Evolutionary conservation across 2,329 filamentous ascomycete species (phyloP).

Genomic region (Malbranchea cinnamomea): DNA sequence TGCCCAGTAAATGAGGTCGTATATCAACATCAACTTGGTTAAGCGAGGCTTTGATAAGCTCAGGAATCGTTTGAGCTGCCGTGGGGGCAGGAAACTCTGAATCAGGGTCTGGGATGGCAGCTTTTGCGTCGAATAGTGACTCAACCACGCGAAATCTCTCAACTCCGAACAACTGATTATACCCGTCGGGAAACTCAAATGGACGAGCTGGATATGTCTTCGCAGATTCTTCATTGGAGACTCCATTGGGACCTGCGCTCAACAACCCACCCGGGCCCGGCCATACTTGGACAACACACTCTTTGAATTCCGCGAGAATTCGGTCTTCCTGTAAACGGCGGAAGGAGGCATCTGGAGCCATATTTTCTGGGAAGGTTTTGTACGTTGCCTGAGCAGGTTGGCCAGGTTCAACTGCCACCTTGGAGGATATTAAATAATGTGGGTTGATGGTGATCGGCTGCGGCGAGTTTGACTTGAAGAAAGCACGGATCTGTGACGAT

Average conservation of each 20-base stretch:
- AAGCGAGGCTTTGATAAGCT: slow-evolving; percentile 64
- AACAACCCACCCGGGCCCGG: slow-evolving; percentile 56
- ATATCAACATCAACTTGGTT: slow-evolving; percentile 78
- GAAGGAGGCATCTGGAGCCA: slow-evolving; percentile 53
- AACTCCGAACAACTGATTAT: slow-evolving; percentile 84
- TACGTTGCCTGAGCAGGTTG: slow-evolving; percentile 62
- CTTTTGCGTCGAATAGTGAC: slow-evolving; percentile 77
- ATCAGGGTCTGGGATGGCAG: slow-evolving; percentile 43
- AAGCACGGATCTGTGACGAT: slow-evolving; percentile 68
- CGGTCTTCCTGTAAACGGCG: slow-evolving; percentile 78
- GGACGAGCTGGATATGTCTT: slow-evolving; percentile 62
- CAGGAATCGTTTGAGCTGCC: slow-evolving; percentile 66
- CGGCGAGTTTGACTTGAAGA: slow-evolving; percentile 52
- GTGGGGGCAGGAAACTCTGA: slow-evolving; percentile 37
- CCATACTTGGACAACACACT: slow-evolving; percentile 92
- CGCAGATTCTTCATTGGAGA: slow-evolving; percentile 59
- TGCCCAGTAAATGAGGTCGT: slow-evolving; percentile 64
- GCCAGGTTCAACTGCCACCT: slow-evolving; percentile 76
- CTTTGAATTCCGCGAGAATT: slow-evolving; percentile 90
- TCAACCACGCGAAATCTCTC: slow-evolving; percentile 79
- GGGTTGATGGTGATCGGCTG: slow-evolving; percentile 65
- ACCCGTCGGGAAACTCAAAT: slow-evolving; percentile 94
- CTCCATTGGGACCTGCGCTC: slow-evolving; percentile 35
- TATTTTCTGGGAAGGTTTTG: slow-evolving; percentile 49
- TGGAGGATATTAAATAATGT: slow-evolving; percentile 75